Conservation (phyloP, 805 yeast species). For the Wickerhamiella azyma region DNA sequence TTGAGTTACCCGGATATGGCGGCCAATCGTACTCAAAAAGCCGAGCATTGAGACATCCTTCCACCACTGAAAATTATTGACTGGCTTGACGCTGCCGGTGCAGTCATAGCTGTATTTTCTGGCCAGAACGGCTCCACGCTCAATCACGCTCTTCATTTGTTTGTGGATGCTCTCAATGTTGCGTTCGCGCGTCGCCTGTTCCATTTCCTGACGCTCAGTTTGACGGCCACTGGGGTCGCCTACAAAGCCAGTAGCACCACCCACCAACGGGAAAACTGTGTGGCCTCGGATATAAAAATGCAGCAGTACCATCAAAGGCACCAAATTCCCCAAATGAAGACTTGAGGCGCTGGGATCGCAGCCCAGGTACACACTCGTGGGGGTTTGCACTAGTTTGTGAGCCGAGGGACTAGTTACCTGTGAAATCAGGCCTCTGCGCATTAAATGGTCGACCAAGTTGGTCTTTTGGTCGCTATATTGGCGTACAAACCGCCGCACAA, state of each 20-base stretch:
- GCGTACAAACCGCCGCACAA: background rate
- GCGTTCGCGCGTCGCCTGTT: conserved; percentile 33
- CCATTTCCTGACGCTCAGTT: conserved; percentile 56
- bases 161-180: conserved; percentile 47
- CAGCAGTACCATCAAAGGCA: conserved; percentile 72
- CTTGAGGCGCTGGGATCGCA: conserved; percentile 93
- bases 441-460: conserved; percentile 31
- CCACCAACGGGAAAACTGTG: conserved; percentile 61
- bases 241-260: conserved; percentile 76
- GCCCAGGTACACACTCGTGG: conserved; percentile 68
- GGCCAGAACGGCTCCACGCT: conserved; percentile 51
- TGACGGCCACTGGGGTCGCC: conserved; percentile 94
- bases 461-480: conserved; percentile 8
- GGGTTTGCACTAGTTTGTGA: conserved; percentile 22
- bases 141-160: conserved; percentile 52
- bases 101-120: conserved; percentile 29
- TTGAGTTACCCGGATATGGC: conserved; percentile 62
- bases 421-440: conserved; percentile 36
- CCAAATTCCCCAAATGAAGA: conserved; percentile 76
- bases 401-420: conserved; percentile 20
- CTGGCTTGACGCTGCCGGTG: conserved; percentile 32
- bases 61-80: conserved; percentile 83
- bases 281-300: conserved; percentile 83
- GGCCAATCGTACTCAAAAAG: conserved; percentile 65
- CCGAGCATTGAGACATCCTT: conserved; percentile 56